phyloP scores from a whole-genome alignment of 139 green algal genomes.

The Pseudopediastrum boryanum region DNA sequence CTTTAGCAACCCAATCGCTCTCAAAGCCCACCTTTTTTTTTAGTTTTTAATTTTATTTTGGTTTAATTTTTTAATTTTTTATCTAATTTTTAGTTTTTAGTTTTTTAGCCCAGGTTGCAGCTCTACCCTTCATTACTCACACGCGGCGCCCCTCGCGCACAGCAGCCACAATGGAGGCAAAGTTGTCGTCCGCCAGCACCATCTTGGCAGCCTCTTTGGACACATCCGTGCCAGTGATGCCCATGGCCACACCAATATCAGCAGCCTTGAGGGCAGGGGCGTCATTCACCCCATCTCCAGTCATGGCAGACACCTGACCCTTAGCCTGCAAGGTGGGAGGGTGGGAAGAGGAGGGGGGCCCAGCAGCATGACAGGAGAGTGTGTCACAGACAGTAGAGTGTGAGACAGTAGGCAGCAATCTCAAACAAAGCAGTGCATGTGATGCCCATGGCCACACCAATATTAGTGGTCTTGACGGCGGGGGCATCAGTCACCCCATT shows the following conservation, averaged over 20 bases:
- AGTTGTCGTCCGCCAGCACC: constrained; percentile 98
- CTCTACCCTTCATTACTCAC: too few relatives aligned
- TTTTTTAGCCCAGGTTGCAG: too few relatives aligned
- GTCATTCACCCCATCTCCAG: constrained; percentile 98
- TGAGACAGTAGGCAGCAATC: constrained; percentile 88
- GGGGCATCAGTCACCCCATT: constrained; percentile 90
- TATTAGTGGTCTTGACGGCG: constrained; percentile 82
- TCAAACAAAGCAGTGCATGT: constrained; percentile 63
- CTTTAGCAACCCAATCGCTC: too few relatives aligned
- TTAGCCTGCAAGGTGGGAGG: constrained; percentile 79
- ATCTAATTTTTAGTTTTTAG: too few relatives aligned
- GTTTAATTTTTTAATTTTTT: too few relatives aligned
- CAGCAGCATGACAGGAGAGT: too few relatives aligned
- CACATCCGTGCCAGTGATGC: constrained; percentile 68
- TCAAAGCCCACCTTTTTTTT: too few relatives aligned
- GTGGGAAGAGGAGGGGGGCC: too few relatives aligned
- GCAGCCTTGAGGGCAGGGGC: constrained; percentile 95
- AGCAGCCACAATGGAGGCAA: constrained; percentile 85
- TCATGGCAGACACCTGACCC: constrained; percentile 94
- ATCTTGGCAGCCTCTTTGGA: constrained; percentile 86
- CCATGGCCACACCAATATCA: constrained; percentile 94
- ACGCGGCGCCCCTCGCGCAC: constrained; percentile 91
- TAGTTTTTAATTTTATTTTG: too few relatives aligned
- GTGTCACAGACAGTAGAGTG: too few relatives aligned
- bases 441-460: too few relatives aligned